Conservation (phyloP, 306 rosid species). For the Cicer yamashitae region DNA sequence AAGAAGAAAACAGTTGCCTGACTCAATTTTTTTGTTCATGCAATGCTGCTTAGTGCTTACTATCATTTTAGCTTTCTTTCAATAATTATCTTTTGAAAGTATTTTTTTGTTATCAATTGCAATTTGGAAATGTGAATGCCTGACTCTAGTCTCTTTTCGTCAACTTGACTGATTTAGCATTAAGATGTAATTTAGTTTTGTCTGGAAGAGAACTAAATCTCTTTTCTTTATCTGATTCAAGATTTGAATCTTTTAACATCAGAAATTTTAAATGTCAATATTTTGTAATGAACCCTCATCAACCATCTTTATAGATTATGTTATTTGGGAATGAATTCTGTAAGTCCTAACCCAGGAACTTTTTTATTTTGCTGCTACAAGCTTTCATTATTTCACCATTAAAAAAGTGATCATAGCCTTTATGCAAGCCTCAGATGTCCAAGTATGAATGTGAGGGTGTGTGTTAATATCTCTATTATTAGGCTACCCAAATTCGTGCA, state of each 20-base stretch:
- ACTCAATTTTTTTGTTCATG: background rate
- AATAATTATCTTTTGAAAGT: background rate
- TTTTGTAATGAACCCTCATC: background rate
- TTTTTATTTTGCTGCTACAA: background rate
- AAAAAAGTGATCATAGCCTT: background rate
- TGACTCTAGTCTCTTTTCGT: background rate
- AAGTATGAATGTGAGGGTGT: background rate
- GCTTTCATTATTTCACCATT: background rate
- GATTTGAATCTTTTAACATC: background rate
- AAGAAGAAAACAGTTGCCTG: background rate
- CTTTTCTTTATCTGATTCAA: background rate
- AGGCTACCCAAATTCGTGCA: background rate
- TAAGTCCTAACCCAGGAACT: background rate
- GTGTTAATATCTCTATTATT: too few species aligned
- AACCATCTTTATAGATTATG: conserved; percentile 5
- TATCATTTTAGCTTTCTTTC: conserved; percentile 17
- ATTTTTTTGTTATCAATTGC: conserved; percentile 5
- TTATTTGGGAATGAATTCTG: background rate
- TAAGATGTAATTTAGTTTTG: conserved; percentile 11
- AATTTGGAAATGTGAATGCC: conserved; percentile 8
- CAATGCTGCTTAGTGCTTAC: conserved; percentile 19
- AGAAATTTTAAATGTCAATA: background rate
- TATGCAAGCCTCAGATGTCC: background rate
- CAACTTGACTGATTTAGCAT: background rate
- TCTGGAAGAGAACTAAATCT: background rate